Evolutionary conservation across 2,329 filamentous ascomycete species (phyloP).

Genomic region (Basipetospora sp.): DNA sequence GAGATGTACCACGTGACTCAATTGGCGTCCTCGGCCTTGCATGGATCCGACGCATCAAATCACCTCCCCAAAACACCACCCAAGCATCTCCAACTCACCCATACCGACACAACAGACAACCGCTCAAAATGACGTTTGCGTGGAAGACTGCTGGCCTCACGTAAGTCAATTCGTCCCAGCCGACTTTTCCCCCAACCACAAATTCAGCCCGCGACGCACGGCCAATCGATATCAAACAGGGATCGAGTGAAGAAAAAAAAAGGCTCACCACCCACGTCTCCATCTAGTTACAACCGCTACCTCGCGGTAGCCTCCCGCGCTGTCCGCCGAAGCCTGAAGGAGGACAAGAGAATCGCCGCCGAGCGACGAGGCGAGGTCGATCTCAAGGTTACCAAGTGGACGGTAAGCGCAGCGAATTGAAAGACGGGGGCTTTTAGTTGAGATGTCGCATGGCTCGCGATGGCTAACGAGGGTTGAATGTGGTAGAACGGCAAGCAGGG

Average conservation of each 20-base stretch:
- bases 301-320: slow-evolving; percentile 85
- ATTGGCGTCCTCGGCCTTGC: slow-evolving; percentile 6
- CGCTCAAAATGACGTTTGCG: slow-evolving; percentile 71
- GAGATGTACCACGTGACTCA: neutral
- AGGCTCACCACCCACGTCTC: slow-evolving; percentile 23
- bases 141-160: slow-evolving; percentile 97
- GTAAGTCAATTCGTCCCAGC: slow-evolving; percentile 41
- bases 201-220: slow-evolving; percentile 1
- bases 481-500: slow-evolving; percentile 86
- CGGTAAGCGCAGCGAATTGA: slow-evolving; percentile 46
- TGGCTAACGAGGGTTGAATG: neutral
- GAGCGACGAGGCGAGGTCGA: slow-evolving; percentile 87
- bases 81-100: too few species aligned
- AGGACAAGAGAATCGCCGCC: slow-evolving; percentile 72
- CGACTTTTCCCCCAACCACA: neutral
- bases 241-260: too few species aligned
- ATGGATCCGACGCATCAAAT: slow-evolving; percentile 5
- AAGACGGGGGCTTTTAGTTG: too few species aligned
- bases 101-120: slow-evolving; percentile 1
- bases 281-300: slow-evolving; percentile 94
- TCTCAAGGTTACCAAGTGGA: slow-evolving; percentile 84
- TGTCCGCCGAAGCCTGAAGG: slow-evolving; percentile 93
- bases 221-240: too few species aligned
- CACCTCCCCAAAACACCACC: neutral
- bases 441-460: too few species aligned